Evolutionary conservation across 495 filamentous ascomycete species (phyloP).

Genomic region (Xylaria longipes): DNA sequence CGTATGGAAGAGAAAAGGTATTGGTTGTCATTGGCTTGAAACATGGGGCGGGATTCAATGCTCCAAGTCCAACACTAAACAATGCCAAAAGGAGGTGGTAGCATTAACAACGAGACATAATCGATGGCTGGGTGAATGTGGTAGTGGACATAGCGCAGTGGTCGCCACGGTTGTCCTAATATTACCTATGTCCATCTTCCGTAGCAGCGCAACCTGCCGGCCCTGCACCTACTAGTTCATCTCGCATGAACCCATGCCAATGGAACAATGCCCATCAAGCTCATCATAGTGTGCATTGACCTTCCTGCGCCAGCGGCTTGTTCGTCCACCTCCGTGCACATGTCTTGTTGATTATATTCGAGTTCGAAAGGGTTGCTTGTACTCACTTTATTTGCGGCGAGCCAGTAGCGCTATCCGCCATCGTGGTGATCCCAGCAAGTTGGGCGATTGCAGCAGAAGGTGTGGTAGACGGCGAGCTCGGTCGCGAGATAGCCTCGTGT

Average conservation of each 20-base stretch:
- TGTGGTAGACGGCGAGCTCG: constrained; percentile 53
- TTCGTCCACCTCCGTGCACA: background rate
- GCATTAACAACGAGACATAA: constrained; percentile 4
- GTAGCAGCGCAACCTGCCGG: constrained; percentile 10
- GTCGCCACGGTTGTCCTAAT: background rate
- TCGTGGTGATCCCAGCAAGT: constrained; percentile 65
- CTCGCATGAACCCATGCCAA: constrained; percentile 4
- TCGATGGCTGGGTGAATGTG: background rate
- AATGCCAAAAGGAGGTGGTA: background rate
- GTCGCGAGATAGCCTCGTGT: constrained; percentile 55
- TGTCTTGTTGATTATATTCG: background rate
- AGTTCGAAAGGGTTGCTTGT: constrained; percentile 16
- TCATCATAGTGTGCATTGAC: background rate
- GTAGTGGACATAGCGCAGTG: constrained; percentile 11
- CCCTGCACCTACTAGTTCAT: background rate
- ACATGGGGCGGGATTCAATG: background rate
- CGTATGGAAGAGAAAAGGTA: background rate
- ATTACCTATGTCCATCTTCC: constrained; percentile 7
- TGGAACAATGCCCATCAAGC: constrained; percentile 13
- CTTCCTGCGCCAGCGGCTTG: constrained; percentile 1
- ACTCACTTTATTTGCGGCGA: constrained; percentile 73
- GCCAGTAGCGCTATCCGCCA: constrained; percentile 65
- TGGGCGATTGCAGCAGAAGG: constrained; percentile 52
- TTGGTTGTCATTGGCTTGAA: background rate
- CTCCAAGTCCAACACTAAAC: constrained; percentile 6